phyloP scores from a whole-genome alignment of 2,329 filamentous ascomycete genomes.

The Trichophyton verrucosum region DNA sequence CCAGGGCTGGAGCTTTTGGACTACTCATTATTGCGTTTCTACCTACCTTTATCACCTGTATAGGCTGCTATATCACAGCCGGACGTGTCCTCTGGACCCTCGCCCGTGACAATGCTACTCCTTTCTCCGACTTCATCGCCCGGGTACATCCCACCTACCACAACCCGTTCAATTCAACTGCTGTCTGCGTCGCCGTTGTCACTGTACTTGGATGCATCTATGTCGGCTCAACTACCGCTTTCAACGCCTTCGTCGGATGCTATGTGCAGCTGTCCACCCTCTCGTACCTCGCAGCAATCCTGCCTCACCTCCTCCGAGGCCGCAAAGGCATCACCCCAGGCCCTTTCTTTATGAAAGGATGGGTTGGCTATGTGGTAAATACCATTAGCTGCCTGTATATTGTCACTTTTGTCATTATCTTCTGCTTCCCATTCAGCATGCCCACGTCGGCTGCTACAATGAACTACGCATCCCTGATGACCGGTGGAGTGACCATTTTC shows the following conservation, averaged over 20 bases:
- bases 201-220: constrained; percentile 47
- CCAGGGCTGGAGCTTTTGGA: constrained; percentile 42
- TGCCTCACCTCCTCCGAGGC: constrained; percentile 40
- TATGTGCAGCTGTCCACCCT: constrained; percentile 46
- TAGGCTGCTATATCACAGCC: constrained; percentile 47
- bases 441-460: constrained; percentile 37
- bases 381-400: constrained; percentile 41
- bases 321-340: constrained; percentile 42
- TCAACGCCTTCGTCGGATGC: constrained; percentile 46
- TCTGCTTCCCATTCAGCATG: constrained; percentile 44
- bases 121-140: constrained; percentile 39
- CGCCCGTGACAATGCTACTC: constrained; percentile 44
- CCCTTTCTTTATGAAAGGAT: constrained; percentile 42
- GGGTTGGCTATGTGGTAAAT: constrained; percentile 41
- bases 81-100: constrained; percentile 50
- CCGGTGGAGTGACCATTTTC: constrained; percentile 41
- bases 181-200: constrained; percentile 42
- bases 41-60: constrained; percentile 41
- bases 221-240: constrained; percentile 43
- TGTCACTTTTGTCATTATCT: constrained; percentile 45
- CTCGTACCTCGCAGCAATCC: constrained; percentile 43
- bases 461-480: constrained; percentile 45
- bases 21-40: constrained; percentile 46
- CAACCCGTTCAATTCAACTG: constrained; percentile 47
- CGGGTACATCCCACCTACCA: constrained; percentile 42